Conservation (phyloP, 2,329 filamentous ascomycete genomes). For the Cladosporium sp. region DNA sequence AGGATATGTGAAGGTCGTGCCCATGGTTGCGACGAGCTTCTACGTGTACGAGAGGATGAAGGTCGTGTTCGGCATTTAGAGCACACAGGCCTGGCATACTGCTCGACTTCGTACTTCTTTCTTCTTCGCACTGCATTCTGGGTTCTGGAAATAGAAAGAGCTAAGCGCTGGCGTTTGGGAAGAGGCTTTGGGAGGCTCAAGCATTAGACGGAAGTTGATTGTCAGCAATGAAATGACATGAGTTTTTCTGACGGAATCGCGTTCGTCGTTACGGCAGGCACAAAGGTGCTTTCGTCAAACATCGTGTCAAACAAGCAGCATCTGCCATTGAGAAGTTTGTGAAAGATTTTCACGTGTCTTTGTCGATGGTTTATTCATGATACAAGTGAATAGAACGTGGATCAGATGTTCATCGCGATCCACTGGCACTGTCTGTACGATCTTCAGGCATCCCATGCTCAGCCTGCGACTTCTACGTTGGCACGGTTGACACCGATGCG, state of each 20-base stretch:
- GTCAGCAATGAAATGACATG: neutral
- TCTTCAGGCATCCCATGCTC: slow-evolving; percentile 6
- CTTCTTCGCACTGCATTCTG: slow-evolving; percentile 3
- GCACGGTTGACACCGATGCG: neutral
- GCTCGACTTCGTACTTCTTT: neutral
- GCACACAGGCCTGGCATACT: neutral
- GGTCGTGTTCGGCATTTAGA: slow-evolving; percentile 52
- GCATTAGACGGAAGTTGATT: neutral
- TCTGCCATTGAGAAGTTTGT: neutral
- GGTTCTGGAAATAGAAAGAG: neutral
- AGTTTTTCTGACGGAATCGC: neutral
- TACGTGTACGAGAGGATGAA: slow-evolving; percentile 68
- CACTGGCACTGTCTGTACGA: neutral
- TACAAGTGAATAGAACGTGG: neutral
- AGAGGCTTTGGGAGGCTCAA: neutral
- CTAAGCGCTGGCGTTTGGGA: slow-evolving; percentile 11
- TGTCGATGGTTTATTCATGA: neutral
- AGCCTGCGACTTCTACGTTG: slow-evolving; percentile 1
- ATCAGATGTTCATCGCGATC: neutral
- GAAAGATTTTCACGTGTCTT: neutral
- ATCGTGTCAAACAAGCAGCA: neutral
- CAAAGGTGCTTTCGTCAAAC: neutral
- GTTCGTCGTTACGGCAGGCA: neutral
- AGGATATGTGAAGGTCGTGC: slow-evolving; percentile 91
- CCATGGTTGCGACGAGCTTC: slow-evolving; percentile 76